Base-by-base conservation (phyloP, 495 filamentous ascomycete species). In the Aspergillus diversus region DNA sequence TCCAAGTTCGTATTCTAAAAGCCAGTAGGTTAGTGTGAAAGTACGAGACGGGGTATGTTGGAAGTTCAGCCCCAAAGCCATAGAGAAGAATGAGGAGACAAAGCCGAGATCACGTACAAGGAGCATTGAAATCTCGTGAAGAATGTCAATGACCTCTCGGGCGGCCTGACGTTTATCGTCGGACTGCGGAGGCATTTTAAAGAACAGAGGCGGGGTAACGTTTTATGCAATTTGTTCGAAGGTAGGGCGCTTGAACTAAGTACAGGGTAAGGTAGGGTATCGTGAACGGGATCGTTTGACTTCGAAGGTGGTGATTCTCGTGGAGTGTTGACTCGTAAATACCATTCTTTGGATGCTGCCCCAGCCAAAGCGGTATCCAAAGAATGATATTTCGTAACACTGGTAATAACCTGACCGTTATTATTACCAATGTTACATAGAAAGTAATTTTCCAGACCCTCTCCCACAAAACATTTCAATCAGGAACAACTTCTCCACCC, bases 131-230 rank as follows among this genome's bases (percentile, higher is more conserved):
- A 99, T 97, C 75, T 99, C 95, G 63, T 95, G 88, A 52, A 99
- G 84, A 61, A 98, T 94, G 76, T 98, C 93, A 63, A 98, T 92
- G 61, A 96, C 92, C 75, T 98, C 92, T 32, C 92, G 89, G n/a
- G 95, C 95, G 15, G 93, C 93, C 71, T 89, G 87, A 67, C 92
- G 91, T 77, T 96, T 96, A 57, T 89, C 85, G 60, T 81, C 85
- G 34, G 68, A 65, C 70, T 81, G 76, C 37, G 77, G 57, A 35
- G 77, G 75, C 77, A 79, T 79, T 43, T 67, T 59, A 17, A 9
- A 9, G 6, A 50, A 21, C 2, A 17, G n/a, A 7, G 47, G 47
- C 11, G 47, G 47, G n/a, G 47, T 27, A 50, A 21, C 9, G 15
- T 27, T 15, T 43, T 43, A 8, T 43, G 39, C 21, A 27, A 27